A percentile compares a stretch with the other conserved stretches of the same genome.
phyloP scores from a whole-genome alignment of 306 rosid species.

The Hylodesmum podocarpum region DNA sequence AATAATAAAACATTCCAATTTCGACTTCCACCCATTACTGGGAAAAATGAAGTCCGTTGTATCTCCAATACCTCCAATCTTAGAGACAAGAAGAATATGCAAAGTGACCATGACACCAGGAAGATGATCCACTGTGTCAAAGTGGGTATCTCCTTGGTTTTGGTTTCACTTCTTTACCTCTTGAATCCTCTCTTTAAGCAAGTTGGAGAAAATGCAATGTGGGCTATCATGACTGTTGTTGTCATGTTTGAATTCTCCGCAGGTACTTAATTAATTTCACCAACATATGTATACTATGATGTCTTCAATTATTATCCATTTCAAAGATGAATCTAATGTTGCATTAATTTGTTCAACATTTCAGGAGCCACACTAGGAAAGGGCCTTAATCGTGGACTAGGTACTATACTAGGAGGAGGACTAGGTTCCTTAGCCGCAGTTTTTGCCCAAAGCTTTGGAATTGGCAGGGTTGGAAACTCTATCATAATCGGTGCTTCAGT shows the following conservation, averaged over 20 bases:
- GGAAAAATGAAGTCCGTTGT: constrained; percentile 24
- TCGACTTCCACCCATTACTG: constrained; percentile 16
- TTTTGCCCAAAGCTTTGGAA: constrained; percentile 58
- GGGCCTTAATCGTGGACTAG: constrained; percentile 82
- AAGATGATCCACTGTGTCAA: constrained; percentile 69
- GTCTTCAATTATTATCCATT: not conserved
- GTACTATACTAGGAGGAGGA: constrained; percentile 79
- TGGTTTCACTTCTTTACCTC: constrained; percentile 78
- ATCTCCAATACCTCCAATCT: constrained; percentile 22
- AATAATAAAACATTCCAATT: constrained; percentile 13
- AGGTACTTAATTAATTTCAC: constrained; percentile 51
- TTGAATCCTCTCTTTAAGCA: constrained; percentile 66
- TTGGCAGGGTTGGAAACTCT: constrained; percentile 58
- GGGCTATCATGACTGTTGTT: constrained; percentile 94
- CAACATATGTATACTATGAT: no score
- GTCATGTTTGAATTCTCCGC: constrained; percentile 87
- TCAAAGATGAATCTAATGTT: not conserved
- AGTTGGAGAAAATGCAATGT: constrained; percentile 91
- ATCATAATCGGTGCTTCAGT: constrained; percentile 50
- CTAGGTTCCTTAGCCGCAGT: constrained; percentile 67
- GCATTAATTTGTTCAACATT: not conserved
- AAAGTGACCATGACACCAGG: constrained; percentile 33
- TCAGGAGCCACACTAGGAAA: constrained; percentile 90
- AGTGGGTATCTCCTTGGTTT: constrained; percentile 71
- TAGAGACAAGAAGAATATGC: constrained; percentile 30